phyloP scores from a whole-genome alignment of 2,329 filamentous ascomycete genomes.

The Alternaria sp. region DNA sequence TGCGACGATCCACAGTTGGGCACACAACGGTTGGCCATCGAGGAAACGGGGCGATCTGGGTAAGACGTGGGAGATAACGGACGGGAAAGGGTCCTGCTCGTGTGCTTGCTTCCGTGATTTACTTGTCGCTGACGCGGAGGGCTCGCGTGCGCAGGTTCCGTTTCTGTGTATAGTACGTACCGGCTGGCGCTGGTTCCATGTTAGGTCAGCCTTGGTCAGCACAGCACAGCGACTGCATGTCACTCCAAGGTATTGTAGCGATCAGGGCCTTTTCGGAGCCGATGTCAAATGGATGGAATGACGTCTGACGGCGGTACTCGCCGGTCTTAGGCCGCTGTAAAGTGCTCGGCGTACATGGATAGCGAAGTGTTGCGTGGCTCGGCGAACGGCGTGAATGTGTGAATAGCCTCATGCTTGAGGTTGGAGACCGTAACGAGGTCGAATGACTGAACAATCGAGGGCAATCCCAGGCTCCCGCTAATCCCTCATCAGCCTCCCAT shows the following conservation, averaged over 20 bases:
- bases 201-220: constrained; percentile 17
- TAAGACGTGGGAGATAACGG: not conserved
- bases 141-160: constrained; percentile 24
- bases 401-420: constrained; percentile 7
- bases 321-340: constrained; percentile 1
- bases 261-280: not conserved
- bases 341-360: not conserved
- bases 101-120: constrained; percentile 22
- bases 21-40: constrained; percentile 16
- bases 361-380: constrained; percentile 6
- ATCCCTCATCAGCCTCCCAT: not conserved
- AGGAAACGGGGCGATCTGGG: constrained; percentile 18
- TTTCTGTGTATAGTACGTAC: not conserved
- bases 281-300: not conserved
- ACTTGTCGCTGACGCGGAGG: constrained; percentile 22
- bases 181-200: not conserved
- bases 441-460: not conserved
- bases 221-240: constrained; percentile 14
- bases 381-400: constrained; percentile 4
- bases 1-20: constrained; percentile 26
- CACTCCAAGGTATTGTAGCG: constrained; percentile 7
- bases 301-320: constrained; percentile 4
- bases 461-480: not conserved
- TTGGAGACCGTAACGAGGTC: not conserved
- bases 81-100: constrained; percentile 32